Evolutionary conservation across 1,284 basidiomycete species (phyloP).

Genomic region (Cystobasidium slooffiae): DNA sequence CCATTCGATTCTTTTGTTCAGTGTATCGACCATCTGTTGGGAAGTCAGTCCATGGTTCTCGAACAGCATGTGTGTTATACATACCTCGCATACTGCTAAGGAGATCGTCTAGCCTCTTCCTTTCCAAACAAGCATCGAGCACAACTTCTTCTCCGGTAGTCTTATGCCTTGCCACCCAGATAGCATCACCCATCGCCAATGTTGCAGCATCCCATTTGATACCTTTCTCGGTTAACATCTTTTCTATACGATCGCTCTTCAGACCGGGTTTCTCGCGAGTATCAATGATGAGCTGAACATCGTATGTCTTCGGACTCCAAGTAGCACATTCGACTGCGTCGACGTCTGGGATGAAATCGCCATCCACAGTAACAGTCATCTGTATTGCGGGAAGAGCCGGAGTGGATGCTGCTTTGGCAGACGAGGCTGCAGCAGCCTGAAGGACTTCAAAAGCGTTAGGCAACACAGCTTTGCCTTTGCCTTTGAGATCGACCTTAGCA

Average conservation of each 20-base stretch:
- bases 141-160: conserved; percentile 59
- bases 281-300: conserved; percentile 63
- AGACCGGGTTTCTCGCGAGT: conserved; percentile 59
- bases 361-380: conserved; percentile 19
- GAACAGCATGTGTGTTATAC: not conserved
- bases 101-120: conserved; percentile 65
- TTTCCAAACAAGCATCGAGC: conserved; percentile 64
- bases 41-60: not conserved
- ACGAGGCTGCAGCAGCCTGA: conserved; percentile 21
- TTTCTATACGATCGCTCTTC: conserved; percentile 53
- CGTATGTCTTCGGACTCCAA: conserved; percentile 61
- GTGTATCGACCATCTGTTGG: conserved; percentile 59
- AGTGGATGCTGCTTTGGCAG: not conserved
- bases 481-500: conserved; percentile 1
- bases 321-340: conserved; percentile 55
- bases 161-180: conserved; percentile 60
- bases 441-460: conserved; percentile 8
- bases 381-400: not conserved
- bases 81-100: conserved; percentile 61
- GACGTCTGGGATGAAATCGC: conserved; percentile 16
- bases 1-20: conserved; percentile 62
- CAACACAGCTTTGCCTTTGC: conserved; percentile 14
- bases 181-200: conserved; percentile 63
- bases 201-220: conserved; percentile 60
- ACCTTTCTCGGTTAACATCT: conserved; percentile 56